Base-by-base conservation (phyloP, 176 grass and related monocot species). In the Eragrostis nindensis region DNA sequence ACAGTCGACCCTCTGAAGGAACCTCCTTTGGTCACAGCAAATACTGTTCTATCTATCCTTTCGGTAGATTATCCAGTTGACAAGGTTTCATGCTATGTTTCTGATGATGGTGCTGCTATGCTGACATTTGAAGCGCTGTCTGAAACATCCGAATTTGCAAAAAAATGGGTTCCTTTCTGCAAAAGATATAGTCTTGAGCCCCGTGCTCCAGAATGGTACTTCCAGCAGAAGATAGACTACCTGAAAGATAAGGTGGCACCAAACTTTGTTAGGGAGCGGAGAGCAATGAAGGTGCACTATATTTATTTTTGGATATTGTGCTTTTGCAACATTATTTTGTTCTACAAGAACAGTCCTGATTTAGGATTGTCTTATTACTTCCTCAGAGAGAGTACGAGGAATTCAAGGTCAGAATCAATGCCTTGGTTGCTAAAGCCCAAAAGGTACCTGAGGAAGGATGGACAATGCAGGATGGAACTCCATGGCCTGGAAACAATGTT, bases 91-190 rank as follows among this genome's bases (percentile, higher is more conserved):
- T 97, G 95, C 80, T 97, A 97, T 85, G 92, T 97, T 57, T 97
- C 94, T 90, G 94, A 97, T 83, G 92, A 97, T 87, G 95, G 92
- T 85, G 95, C 89, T 75, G 95, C 92, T 41, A 94, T 97, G 95
- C 85, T 97, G 41, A 97, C 92, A 84, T 94, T 92, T 65, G 95
- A 97, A 79, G 95, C 87, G 68, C 52, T 97, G 70, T 97, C 90
- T 22, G 95, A 92, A 77, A 97, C 95, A 73, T 97, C 92, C 55
- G 95, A 97, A 88, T 97, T 97, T 87, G 92, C 95, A 85, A 94
- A 97, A 83, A 97, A 97, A 73, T 94, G 95, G 95, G 92, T 94
- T 5, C 95, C 95, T 32, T 97, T 94, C 77, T 91, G 86, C 47
- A 97, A 97, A 74, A 92, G 86, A 74, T 97, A 88, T 66, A 86